These are phyloP conservation scores for Smallanthus sonchifolius DNA, from an alignment of 129 eudicot species.

Conservation along the genomic window DNA sequence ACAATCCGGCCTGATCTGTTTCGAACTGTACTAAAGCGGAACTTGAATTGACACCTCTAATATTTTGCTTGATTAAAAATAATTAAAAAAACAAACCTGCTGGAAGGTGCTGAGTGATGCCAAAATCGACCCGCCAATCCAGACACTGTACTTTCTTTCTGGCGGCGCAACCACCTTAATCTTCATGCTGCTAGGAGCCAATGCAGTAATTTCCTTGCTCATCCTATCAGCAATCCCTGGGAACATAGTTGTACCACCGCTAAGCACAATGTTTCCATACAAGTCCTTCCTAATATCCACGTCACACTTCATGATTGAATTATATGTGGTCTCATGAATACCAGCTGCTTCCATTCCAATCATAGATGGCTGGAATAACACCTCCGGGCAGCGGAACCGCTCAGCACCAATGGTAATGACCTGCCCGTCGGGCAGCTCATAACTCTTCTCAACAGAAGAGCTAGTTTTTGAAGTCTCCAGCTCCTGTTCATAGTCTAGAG, in stretches of 20 bases:
- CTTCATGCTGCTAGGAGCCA: conserved; percentile 87
- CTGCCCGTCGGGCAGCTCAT: conserved; percentile 77
- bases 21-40: not conserved
- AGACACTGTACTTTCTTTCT: conserved; percentile 74
- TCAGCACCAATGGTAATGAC: conserved; percentile 67
- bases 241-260: conserved; percentile 84
- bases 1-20: too few relatives aligned
- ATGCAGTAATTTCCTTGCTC: conserved; percentile 77
- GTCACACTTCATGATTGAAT: conserved; percentile 82
- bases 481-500: conserved; percentile 78
- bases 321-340: conserved; percentile 74
- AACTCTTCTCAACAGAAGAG: conserved; percentile 70
- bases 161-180: conserved; percentile 81
- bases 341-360: conserved; percentile 84
- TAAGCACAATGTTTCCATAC: conserved; percentile 74
- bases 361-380: conserved; percentile 62
- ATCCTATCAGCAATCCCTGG: conserved; percentile 77
- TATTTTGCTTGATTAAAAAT: not conserved
- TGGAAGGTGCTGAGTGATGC: conserved; percentile 89
- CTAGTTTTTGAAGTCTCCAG: conserved; percentile 62
- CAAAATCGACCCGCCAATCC: conserved; percentile 79
- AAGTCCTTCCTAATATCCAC: conserved; percentile 77
- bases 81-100: conserved; percentile 43
- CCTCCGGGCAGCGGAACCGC: conserved; percentile 81
- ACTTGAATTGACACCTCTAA: not conserved